phyloP scores from a whole-genome alignment of 2,329 filamentous ascomycete species.

The Annulohypoxylon truncatum region DNA sequence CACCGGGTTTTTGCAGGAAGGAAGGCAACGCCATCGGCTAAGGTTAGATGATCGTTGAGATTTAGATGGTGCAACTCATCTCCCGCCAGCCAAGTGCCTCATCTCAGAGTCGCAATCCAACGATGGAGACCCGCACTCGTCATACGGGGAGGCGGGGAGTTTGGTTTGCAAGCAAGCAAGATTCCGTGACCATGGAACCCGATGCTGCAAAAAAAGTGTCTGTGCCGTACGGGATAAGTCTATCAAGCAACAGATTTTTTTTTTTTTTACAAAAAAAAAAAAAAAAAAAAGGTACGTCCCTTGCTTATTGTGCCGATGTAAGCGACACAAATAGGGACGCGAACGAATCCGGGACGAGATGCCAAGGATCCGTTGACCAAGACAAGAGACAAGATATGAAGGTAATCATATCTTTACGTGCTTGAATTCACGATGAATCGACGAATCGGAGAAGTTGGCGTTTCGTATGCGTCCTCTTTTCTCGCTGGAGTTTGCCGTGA shows the following conservation, averaged over 20 bases:
- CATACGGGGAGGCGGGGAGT: background rate
- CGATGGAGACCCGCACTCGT: slow-evolving; percentile 4
- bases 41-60: slow-evolving; percentile 5
- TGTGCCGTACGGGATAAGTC: background rate
- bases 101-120: slow-evolving; percentile 23
- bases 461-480: background rate
- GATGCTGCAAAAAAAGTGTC: background rate
- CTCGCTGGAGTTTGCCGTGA: background rate
- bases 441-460: slow-evolving; percentile 4
- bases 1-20: slow-evolving; percentile 26
- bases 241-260: background rate
- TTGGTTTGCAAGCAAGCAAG: slow-evolving; percentile 1
- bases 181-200: slow-evolving; percentile 3
- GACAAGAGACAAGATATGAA: background rate
- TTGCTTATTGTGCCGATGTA: slow-evolving; percentile 10
- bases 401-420: background rate
- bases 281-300: too few relatives aligned
- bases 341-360: background rate
- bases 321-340: slow-evolving; percentile 7
- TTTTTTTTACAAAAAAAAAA: too few relatives aligned
- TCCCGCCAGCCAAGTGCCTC: slow-evolving; percentile 15
- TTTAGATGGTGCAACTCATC: slow-evolving; percentile 12
- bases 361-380: background rate
- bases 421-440: slow-evolving; percentile 3
- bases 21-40: slow-evolving; percentile 16